Conservation (phyloP, 495 filamentous ascomycete species). For the Lasiosphaeria hispida region DNA sequence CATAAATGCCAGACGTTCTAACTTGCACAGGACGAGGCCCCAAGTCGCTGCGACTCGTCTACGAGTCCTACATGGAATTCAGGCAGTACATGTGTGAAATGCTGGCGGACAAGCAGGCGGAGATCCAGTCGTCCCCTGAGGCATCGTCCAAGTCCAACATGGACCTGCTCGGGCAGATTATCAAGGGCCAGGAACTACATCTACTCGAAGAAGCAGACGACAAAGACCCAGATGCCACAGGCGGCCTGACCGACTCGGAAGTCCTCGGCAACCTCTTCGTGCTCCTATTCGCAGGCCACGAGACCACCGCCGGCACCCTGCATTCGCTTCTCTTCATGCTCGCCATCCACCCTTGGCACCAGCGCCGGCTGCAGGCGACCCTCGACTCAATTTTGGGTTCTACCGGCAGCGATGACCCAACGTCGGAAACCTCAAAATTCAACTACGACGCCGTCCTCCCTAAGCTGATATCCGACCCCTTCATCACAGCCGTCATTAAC, state of each 20-base stretch:
- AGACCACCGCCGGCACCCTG: constrained; percentile 58
- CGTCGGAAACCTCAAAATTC: background rate
- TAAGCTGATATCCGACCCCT: background rate
- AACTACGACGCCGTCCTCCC: constrained; percentile 52
- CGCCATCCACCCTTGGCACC: constrained; percentile 50
- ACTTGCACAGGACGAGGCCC: background rate
- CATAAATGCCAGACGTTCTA: too few species aligned
- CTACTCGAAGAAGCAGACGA: constrained; percentile 40
- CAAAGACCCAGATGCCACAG: constrained; percentile 54
- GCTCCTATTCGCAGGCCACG: constrained; percentile 62
- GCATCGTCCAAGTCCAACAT: background rate
- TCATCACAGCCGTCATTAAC: constrained; percentile 7
- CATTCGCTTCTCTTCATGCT: constrained; percentile 55
- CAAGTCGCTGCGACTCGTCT: background rate
- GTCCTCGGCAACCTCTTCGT: constrained; percentile 62
- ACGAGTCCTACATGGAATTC: background rate
- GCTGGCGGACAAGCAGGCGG: background rate
- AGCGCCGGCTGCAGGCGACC: constrained; percentile 54
- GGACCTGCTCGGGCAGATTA: constrained; percentile 1
- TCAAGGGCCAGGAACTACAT: constrained; percentile 53
- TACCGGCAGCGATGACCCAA: constrained; percentile 25
- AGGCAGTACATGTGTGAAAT: background rate
- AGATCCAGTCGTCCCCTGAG: background rate
- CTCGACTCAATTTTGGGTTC: constrained; percentile 50
- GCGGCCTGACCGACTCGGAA: constrained; percentile 48